A percentile compares a stretch with the other conserved stretches of the same genome.
These are phyloP conservation scores for Harringtonia lauricola DNA, from an alignment of 2,329 filamentous ascomycete genomes.

Conservation along the genomic window DNA sequence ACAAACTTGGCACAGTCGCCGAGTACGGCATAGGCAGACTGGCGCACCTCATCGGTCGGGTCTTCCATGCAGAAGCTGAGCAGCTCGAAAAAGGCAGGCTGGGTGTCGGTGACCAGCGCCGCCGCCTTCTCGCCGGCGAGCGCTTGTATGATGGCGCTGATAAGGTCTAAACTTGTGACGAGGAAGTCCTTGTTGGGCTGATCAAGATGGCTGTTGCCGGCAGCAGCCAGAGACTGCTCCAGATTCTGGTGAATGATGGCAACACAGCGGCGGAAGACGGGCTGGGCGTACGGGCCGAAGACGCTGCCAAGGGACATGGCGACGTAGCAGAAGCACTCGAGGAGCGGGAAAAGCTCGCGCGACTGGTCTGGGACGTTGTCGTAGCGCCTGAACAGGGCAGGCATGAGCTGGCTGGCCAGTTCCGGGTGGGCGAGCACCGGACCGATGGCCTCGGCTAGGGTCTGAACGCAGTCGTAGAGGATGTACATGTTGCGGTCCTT, in stretches of 20 bases:
- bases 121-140: conserved; percentile 62
- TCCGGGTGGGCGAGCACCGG: conserved; percentile 69
- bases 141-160: conserved; percentile 89
- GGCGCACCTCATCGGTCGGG: conserved; percentile 78
- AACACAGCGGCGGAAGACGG: conserved; percentile 81
- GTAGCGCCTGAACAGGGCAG: conserved; percentile 80
- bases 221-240: conserved; percentile 63
- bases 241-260: conserved; percentile 88
- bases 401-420: conserved; percentile 82
- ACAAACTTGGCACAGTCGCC: conserved; percentile 93
- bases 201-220: conserved; percentile 58
- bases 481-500: conserved; percentile 99
- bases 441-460: conserved; percentile 83
- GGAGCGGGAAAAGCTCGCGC: conserved; percentile 81
- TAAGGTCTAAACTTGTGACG: conserved; percentile 84
- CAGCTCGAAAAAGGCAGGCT: conserved; percentile 82
- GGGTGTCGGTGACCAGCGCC: conserved; percentile 64
- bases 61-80: conserved; percentile 90
- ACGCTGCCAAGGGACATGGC: conserved; percentile 71
- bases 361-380: conserved; percentile 80
- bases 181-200: conserved; percentile 93
- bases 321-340: conserved; percentile 95
- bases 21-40: conserved; percentile 89
- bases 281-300: conserved; percentile 75
- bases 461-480: conserved; percentile 96